Conservation (phyloP, 306 rosid genomes). For the Prunus mume region DNA sequence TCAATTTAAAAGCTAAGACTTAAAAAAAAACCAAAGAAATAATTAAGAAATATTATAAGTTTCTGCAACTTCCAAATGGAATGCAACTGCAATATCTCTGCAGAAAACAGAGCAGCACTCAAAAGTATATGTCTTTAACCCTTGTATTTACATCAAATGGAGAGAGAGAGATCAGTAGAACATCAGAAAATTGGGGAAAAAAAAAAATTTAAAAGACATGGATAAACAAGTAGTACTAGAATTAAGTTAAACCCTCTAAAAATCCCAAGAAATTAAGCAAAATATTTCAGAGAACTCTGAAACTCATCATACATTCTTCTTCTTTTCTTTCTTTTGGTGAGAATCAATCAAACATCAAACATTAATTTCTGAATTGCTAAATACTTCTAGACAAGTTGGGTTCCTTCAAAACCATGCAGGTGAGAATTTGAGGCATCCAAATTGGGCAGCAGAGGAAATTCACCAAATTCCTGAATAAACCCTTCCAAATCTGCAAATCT, state of each 20-base stretch:
- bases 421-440: constrained; percentile 38
- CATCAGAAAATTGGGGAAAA: neutral
- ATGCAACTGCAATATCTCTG: neutral
- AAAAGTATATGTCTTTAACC: constrained; percentile 6
- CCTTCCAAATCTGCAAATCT: constrained; percentile 78
- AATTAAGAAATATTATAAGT: neutral
- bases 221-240: neutral
- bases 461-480: constrained; percentile 60
- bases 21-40: neutral
- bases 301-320: neutral
- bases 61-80: constrained; percentile 12
- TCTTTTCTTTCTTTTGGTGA: neutral
- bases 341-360: neutral
- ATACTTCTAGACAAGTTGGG: constrained; percentile 34
- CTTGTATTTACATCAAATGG: neutral
- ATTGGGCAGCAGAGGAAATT: constrained; percentile 47
- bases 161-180: neutral
- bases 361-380: neutral
- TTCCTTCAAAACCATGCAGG: constrained; percentile 55
- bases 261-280: constrained; percentile 10
- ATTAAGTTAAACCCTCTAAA: constrained; percentile 4
- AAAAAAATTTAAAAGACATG: neutral
- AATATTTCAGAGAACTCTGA: neutral
- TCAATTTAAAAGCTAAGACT: neutral
- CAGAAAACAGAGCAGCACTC: neutral